Evolutionary conservation across 116 monocot genomes (phyloP), one percentile per base, ranked within the genome.

Genomic region (Papilionanthe hybrid): DNA sequence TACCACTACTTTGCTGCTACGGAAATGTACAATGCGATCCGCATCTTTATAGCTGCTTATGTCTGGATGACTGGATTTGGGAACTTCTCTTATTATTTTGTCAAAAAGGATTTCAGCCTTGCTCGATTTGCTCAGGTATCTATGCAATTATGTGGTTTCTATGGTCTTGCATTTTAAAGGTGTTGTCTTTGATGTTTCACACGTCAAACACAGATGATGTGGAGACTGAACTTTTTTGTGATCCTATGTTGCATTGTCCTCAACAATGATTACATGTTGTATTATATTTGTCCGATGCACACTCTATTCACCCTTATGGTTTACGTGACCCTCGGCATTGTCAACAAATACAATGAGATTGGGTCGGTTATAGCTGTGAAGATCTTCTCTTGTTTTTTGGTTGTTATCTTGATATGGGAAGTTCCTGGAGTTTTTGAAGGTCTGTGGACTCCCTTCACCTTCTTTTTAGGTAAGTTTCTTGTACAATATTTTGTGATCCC

Each of bases 51-150:
- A 84, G 86, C 90, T 90, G 85, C 90, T 53, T 90, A 90, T 87
- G 90, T 90, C 19, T 90, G 90, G 90, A 90, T 87, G 90, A 90
- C 90, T 81, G 90, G 90, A 76, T 90, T 90, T 76, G 91, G 91
- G 42, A 91, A 91, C 78, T 91, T 91, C 78, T 91, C 91, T 69
- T 91, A 88, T 79, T 91, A 91, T 75, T 91, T 88, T 72, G 81
- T 91, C 53, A 57, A 86, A 41, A 91, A 91, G 81, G 91, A 91
- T 88, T 91, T 91, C 72, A 88, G 91, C 63, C 44, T 91, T 84
- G 82, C 84, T 69, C 81, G 91, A 19, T 91, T 91, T 88, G 86
- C 84, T 30, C 91, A 91, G 91, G 91, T 88, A 50, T 44, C 22
- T 73, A 73, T 13, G 44, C n/a, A n/a, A 44, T 43, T 43, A 23